A percentile compares a stretch with the other conserved stretches of the same genome.
These are phyloP conservation scores for Alnus glutinosa DNA, from an alignment of 306 rosid genomes.

Conservation along the genomic window DNA sequence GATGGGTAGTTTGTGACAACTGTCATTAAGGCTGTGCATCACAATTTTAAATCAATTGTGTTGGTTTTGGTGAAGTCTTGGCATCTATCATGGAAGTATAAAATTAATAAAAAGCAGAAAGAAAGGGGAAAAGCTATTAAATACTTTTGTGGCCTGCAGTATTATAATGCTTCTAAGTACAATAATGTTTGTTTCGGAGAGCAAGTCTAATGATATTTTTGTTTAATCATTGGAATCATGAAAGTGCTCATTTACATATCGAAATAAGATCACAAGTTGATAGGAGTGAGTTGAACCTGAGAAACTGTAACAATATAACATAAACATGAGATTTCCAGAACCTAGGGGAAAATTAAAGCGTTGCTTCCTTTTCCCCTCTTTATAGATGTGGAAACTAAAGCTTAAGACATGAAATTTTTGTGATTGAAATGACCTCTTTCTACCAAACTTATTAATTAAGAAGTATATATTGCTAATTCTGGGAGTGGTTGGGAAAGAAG, in stretches of 20 bases:
- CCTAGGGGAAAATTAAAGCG: neutral
- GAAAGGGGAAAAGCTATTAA: conserved; percentile 25
- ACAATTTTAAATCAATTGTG: neutral
- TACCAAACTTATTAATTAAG: too few relatives aligned
- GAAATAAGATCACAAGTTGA: too few relatives aligned
- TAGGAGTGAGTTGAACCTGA: neutral
- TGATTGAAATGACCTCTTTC: too few relatives aligned
- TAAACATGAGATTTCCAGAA: neutral
- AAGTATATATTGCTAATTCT: too few relatives aligned
- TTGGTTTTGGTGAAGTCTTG: conserved; percentile 35
- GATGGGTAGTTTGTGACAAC: conserved; percentile 19
- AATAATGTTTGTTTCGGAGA: neutral
- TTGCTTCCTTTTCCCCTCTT: neutral
- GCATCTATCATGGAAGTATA: conserved; percentile 14
- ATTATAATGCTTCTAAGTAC: neutral
- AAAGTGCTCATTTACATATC: conserved; percentile 3
- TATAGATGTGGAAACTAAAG: neutral
- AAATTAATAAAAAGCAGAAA: conserved; percentile 12
- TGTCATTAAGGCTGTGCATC: conserved; percentile 25
- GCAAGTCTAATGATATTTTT: conserved; percentile 23
- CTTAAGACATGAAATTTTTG: too few relatives aligned
- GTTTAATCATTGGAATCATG: conserved; percentile 28
- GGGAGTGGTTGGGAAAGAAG: too few relatives aligned
- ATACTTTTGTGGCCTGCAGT: conserved; percentile 30
- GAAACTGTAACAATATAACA: neutral